These are phyloP conservation scores for Zasmidium angulare DNA, from an alignment of 2,329 filamentous ascomycete species.

Conservation along the genomic window DNA sequence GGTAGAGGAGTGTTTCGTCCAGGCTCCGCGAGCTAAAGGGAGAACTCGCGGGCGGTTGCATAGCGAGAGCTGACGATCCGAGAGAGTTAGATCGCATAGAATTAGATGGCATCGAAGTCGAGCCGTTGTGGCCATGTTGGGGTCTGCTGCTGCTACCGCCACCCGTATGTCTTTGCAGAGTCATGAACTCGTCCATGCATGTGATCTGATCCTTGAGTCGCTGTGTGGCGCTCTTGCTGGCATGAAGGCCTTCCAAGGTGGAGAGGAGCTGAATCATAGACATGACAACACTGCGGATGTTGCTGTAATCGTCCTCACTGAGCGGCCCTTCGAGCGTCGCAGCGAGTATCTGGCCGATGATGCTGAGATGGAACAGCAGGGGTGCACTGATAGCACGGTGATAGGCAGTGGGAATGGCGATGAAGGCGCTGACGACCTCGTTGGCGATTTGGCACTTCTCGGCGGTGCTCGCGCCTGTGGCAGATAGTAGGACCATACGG, in stretches of 20 bases:
- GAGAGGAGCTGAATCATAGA: slow-evolving; percentile 41
- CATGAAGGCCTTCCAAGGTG: slow-evolving; percentile 46
- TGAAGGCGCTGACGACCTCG: slow-evolving; percentile 45
- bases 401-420: slow-evolving; percentile 44
- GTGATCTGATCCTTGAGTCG: slow-evolving; percentile 40
- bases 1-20: slow-evolving; percentile 8
- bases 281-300: slow-evolving; percentile 33
- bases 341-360: slow-evolving; percentile 48
- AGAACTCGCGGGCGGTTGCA: too few species aligned
- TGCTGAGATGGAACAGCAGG: slow-evolving; percentile 47
- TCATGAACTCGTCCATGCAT: slow-evolving; percentile 44
- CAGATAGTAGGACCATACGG: slow-evolving; percentile 45
- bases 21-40: slow-evolving; percentile 1
- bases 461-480: slow-evolving; percentile 42
- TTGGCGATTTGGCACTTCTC: slow-evolving; percentile 46
- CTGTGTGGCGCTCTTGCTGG: slow-evolving; percentile 38
- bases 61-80: not conserved
- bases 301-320: slow-evolving; percentile 40
- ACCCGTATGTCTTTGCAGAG: slow-evolving; percentile 12
- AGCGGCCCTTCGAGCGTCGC: slow-evolving; percentile 44
- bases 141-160: not conserved
- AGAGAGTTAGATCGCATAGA: not conserved
- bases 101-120: not conserved
- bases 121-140: not conserved
- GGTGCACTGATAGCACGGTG: slow-evolving; percentile 48